phyloP scores from a whole-genome alignment of 2,329 filamentous ascomycete genomes.

The Clonostachys solani region DNA sequence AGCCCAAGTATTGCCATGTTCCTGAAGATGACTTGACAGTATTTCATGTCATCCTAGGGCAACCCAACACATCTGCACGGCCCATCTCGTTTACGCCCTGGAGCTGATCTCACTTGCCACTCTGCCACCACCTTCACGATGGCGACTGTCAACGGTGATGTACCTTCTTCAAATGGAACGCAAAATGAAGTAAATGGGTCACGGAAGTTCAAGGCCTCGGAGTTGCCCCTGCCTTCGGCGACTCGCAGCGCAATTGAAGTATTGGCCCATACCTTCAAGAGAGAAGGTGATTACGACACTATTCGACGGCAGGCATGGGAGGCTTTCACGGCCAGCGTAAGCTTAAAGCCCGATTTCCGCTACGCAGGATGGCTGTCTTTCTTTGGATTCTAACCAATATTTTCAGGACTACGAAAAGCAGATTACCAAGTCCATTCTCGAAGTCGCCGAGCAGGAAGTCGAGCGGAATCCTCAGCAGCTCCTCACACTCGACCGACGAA shows the following conservation, averaged over 20 bases:
- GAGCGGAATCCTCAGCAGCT: conserved; percentile 70
- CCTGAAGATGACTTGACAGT: too few relatives aligned
- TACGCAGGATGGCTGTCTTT: too few relatives aligned
- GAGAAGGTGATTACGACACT: conserved; percentile 78
- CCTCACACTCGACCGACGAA: conserved; percentile 67
- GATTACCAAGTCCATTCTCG: conserved; percentile 61
- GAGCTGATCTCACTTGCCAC: background rate
- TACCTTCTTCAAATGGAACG: background rate
- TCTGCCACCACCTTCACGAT: background rate
- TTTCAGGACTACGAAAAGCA: conserved; percentile 64
- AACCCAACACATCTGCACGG: too few relatives aligned
- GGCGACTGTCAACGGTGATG: background rate
- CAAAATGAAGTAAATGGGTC: conserved; percentile 2
- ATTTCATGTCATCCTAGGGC: too few relatives aligned
- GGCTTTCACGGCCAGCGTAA: conserved; percentile 66
- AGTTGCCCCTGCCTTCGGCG: conserved; percentile 69
- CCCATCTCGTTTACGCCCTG: background rate
- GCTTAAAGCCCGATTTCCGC: conserved; percentile 10
- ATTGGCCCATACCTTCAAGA: conserved; percentile 78
- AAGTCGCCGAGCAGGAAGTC: conserved; percentile 69
- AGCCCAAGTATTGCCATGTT: too few relatives aligned
- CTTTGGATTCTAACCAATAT: too few relatives aligned
- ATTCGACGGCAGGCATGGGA: conserved; percentile 75
- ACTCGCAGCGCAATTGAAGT: conserved; percentile 70
- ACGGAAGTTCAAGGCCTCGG: conserved; percentile 65